Evolutionary conservation across 345 rosid genomes (phyloP).

Genomic region (Gossypium rotundifolium): DNA sequence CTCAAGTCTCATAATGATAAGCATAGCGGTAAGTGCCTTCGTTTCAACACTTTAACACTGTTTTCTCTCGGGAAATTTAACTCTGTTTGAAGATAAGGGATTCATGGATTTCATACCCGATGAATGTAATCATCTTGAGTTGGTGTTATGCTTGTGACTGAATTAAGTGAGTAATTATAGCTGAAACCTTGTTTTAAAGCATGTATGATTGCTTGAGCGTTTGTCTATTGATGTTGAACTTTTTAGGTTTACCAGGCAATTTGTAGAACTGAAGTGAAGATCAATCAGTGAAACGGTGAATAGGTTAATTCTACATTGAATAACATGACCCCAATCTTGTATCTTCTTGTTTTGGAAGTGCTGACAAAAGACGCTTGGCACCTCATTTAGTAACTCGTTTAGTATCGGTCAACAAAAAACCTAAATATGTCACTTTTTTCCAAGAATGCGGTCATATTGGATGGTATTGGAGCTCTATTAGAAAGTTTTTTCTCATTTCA

Average conservation of each 20-base stretch:
- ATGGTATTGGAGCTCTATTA: neutral
- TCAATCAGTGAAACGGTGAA: neutral
- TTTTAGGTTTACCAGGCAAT: neutral
- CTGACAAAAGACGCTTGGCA: neutral
- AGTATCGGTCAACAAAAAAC: neutral
- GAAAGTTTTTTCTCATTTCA: neutral
- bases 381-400: neutral
- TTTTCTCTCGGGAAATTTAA: neutral
- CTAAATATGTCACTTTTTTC: neutral
- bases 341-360: neutral
- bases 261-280: neutral
- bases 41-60: neutral
- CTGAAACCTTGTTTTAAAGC: neutral
- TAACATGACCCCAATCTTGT: neutral
- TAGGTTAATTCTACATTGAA: neutral
- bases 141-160: neutral
- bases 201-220: neutral
- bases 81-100: neutral
- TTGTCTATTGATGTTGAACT: neutral
- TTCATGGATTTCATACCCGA: neutral
- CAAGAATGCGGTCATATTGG: neutral
- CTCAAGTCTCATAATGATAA: neutral
- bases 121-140: neutral
- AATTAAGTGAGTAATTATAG: neutral
- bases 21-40: neutral